phyloP scores from a whole-genome alignment of 805 yeast genomes.

The Suhomyces sp. region DNA sequence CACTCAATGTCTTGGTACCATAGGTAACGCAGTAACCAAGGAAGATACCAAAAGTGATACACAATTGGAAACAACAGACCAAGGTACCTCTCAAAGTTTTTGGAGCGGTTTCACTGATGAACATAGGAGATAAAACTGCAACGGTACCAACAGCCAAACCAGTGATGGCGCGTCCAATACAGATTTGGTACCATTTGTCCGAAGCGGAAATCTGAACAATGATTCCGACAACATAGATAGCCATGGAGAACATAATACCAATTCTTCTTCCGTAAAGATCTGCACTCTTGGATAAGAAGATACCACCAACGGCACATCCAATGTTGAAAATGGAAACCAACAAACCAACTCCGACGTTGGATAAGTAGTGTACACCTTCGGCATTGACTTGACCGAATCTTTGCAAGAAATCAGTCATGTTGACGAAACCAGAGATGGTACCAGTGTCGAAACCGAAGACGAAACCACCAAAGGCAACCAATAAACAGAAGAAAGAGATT shows the following conservation, averaged over 20 bases:
- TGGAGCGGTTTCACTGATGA: conserved; percentile 27
- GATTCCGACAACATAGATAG: conserved; percentile 26
- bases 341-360: conserved; percentile 24
- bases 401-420: conserved; percentile 22
- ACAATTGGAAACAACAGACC: conserved; percentile 28
- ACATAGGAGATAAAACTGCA: conserved; percentile 25
- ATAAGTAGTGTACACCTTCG: conserved; percentile 18
- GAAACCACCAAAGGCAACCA: conserved; percentile 30
- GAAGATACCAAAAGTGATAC: conserved; percentile 27
- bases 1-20: conserved; percentile 23
- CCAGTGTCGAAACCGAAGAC: conserved; percentile 32
- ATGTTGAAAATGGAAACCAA: conserved; percentile 28
- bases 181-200: conserved; percentile 23
- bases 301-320: conserved; percentile 31
- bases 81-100: conserved; percentile 28
- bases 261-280: conserved; percentile 26
- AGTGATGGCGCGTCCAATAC: conserved; percentile 26
- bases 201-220: conserved; percentile 23
- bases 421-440: conserved; percentile 30
- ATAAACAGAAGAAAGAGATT: conserved; percentile 29
- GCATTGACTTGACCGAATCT: conserved; percentile 19
- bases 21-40: conserved; percentile 26
- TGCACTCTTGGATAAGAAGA: conserved; percentile 20
- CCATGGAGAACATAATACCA: conserved; percentile 27
- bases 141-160: conserved; percentile 29